These are phyloP conservation scores for Trichoderma sp. DNA, from an alignment of 2,329 filamentous ascomycete genomes.

Conservation along the genomic window DNA sequence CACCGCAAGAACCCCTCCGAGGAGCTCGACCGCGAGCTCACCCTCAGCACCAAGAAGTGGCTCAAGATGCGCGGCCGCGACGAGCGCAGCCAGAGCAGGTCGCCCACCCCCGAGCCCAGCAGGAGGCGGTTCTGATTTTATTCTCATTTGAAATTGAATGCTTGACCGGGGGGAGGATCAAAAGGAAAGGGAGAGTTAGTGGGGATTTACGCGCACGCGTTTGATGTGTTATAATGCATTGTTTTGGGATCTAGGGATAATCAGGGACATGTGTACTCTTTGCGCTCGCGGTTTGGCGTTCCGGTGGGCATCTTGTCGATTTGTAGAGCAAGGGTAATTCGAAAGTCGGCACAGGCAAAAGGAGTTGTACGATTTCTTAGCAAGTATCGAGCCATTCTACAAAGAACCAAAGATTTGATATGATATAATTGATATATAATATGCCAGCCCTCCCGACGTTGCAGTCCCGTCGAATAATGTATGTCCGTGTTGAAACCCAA, in stretches of 20 bases:
- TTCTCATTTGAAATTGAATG: no score
- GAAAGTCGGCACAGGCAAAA: not conserved
- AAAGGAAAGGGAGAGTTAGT: slow-evolving; percentile 33
- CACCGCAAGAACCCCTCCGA: slow-evolving; percentile 92
- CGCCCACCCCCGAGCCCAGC: slow-evolving; percentile 82
- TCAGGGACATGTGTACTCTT: slow-evolving; percentile 16
- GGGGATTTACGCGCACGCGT: not conserved
- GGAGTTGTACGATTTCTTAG: not conserved
- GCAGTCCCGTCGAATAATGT: slow-evolving; percentile 3
- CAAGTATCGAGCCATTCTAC: not conserved
- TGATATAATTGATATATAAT: slow-evolving; percentile 25
- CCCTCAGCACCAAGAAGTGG: slow-evolving; percentile 95
- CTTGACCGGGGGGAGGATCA: no score
- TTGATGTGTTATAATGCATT: not conserved
- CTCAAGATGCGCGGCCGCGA: slow-evolving; percentile 81
- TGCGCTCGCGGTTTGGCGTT: slow-evolving; percentile 19
- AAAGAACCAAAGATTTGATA: not conserved
- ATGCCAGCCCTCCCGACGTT: slow-evolving; percentile 22
- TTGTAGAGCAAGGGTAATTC: slow-evolving; percentile 9
- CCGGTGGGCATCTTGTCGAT: not conserved
- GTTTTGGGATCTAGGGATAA: slow-evolving; percentile 14
- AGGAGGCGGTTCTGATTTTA: slow-evolving; percentile 63
- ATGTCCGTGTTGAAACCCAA: slow-evolving; percentile 27
- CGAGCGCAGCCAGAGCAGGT: slow-evolving; percentile 77
- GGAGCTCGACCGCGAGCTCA: slow-evolving; percentile 85